Evolutionary conservation across 2,329 filamentous ascomycete genomes (phyloP).

Genomic region (Pestalotiopsis sp.): DNA sequence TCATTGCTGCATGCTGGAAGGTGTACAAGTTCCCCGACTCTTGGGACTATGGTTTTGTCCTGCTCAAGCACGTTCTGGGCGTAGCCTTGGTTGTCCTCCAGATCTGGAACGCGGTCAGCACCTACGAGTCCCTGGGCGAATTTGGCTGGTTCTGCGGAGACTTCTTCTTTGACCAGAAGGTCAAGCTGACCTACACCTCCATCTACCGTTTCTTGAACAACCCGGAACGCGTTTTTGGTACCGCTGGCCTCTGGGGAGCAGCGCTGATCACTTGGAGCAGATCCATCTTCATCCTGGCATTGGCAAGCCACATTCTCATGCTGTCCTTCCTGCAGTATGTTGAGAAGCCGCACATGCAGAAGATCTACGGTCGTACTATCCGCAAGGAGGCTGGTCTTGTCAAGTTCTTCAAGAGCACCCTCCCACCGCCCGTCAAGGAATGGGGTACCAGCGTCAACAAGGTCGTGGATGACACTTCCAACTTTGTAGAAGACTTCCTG

Average conservation of each 20-base stretch:
- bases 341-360: slow-evolving; percentile 97
- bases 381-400: slow-evolving; percentile 88
- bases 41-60: slow-evolving; percentile 83
- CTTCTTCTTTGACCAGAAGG: slow-evolving; percentile 92
- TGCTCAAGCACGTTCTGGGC: slow-evolving; percentile 87
- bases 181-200: slow-evolving; percentile 91
- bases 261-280: slow-evolving; percentile 91
- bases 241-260: slow-evolving; percentile 93
- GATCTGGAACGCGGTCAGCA: slow-evolving; percentile 88
- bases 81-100: slow-evolving; percentile 81
- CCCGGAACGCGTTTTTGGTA: slow-evolving; percentile 89
- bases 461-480: slow-evolving; percentile 81
- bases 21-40: slow-evolving; percentile 87
- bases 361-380: slow-evolving; percentile 85
- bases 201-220: slow-evolving; percentile 99
- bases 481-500: slow-evolving; percentile 89
- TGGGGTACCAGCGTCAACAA: slow-evolving; percentile 87
- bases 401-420: slow-evolving; percentile 83
- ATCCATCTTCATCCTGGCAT: slow-evolving; percentile 82
- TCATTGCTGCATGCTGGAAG: slow-evolving; percentile 92
- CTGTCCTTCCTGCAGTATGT: slow-evolving; percentile 90
- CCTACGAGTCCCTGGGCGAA: slow-evolving; percentile 94
- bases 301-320: slow-evolving; percentile 83
- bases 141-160: slow-evolving; percentile 99
- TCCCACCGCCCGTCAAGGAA: slow-evolving; percentile 81